These are phyloP conservation scores for Allantophomopsis cytisporea DNA, from an alignment of 2,329 filamentous ascomycete species.

Conservation along the genomic window DNA sequence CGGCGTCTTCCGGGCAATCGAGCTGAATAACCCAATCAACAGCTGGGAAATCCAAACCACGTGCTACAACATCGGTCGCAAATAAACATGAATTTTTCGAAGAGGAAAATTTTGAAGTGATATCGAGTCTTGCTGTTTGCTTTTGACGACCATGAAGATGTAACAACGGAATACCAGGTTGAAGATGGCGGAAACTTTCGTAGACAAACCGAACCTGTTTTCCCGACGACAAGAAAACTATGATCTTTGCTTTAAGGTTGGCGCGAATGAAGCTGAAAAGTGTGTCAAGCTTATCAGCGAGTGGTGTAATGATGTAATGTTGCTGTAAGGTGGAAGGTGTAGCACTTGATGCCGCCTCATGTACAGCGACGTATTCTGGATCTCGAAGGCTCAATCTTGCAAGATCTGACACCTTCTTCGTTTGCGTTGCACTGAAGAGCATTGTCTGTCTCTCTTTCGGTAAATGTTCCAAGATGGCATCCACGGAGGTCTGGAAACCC, in stretches of 20 bases:
- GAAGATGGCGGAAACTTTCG: constrained; percentile 82
- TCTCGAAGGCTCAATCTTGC: constrained; percentile 78
- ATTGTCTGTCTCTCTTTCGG: constrained; percentile 79
- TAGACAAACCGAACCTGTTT: constrained; percentile 97
- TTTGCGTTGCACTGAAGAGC: constrained; percentile 93
- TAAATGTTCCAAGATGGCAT: constrained; percentile 85
- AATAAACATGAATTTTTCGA: constrained; percentile 82
- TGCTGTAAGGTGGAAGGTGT: constrained; percentile 80
- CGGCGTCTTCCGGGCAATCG: constrained; percentile 93
- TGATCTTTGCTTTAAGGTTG: constrained; percentile 85
- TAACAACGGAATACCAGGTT: constrained; percentile 84
- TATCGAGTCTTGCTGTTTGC: constrained; percentile 75
- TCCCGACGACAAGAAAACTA: constrained; percentile 88
- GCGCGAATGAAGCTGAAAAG: constrained; percentile 85
- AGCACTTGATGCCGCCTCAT: constrained; percentile 65
- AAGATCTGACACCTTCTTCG: constrained; percentile 83
- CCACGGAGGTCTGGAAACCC: constrained; percentile 84
- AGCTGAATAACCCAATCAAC: constrained; percentile 98
- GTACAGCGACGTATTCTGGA: constrained; percentile 89
- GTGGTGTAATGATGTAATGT: constrained; percentile 75
- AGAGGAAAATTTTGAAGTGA: constrained; percentile 69
- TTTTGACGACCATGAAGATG: constrained; percentile 93
- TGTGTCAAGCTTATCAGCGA: constrained; percentile 82
- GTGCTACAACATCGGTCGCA: constrained; percentile 86
- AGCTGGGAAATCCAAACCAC: constrained; percentile 88